Evolutionary conservation across 1,139 yeast species (phyloP).

Genomic region (Nakaseomyces glabratus): DNA sequence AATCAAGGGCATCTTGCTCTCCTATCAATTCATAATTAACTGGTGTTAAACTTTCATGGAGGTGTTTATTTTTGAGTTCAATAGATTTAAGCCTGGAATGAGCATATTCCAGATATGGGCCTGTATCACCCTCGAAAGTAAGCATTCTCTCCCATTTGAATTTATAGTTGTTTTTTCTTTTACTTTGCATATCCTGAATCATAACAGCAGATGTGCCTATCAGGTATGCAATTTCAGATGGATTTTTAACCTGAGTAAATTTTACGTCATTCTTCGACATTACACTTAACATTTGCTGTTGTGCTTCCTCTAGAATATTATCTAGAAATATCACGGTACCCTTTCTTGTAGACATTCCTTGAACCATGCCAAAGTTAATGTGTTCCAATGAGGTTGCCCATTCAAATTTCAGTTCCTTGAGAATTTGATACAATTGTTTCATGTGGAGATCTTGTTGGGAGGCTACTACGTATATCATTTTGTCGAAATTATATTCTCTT

Average conservation of each 20-base stretch:
- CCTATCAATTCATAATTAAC: slow-evolving; percentile 68
- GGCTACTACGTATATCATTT: slow-evolving; percentile 96
- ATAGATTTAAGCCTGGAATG: slow-evolving; percentile 95
- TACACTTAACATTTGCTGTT: slow-evolving; percentile 91
- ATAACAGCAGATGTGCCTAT: slow-evolving; percentile 96
- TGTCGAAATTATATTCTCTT: slow-evolving; percentile 76
- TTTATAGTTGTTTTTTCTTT: slow-evolving; percentile 90
- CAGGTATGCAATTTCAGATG: slow-evolving; percentile 90
- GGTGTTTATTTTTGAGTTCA: slow-evolving; percentile 59
- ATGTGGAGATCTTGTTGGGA: slow-evolving; percentile 91
- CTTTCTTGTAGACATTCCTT: slow-evolving; percentile 96
- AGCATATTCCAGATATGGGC: slow-evolving; percentile 97
- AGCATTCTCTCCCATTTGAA: slow-evolving; percentile 98
- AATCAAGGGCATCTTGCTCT: slow-evolving; percentile 65
- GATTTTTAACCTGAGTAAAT: slow-evolving; percentile 88
- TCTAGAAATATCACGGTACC: slow-evolving; percentile 98
- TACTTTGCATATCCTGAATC: slow-evolving; percentile 98
- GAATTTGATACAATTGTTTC: slow-evolving; percentile 88
- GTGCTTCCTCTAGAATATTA: slow-evolving; percentile 86
- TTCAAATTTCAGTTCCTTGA: slow-evolving; percentile 81
- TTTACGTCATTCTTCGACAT: slow-evolving; percentile 89
- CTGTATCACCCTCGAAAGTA: slow-evolving; percentile 98
- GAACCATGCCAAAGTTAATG: slow-evolving; percentile 95
- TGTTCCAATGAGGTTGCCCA: slow-evolving; percentile 80
- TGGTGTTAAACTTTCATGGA: slow-evolving; percentile 34